phyloP scores from a whole-genome alignment of 352 stramenopile genomes.

The Globisporangium middletonii region DNA sequence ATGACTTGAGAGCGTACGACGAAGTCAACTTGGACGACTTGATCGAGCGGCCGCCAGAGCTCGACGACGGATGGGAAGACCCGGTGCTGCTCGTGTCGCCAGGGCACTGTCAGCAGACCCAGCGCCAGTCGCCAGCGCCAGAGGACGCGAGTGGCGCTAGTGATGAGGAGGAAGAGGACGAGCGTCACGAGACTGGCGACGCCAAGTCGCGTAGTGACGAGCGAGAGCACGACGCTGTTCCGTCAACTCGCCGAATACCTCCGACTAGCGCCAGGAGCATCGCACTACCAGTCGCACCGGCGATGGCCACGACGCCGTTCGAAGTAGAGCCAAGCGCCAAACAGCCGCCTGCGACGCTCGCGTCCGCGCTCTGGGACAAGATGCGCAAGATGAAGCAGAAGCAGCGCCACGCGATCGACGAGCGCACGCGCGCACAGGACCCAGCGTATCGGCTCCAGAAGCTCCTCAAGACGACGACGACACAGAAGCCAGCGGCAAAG shows the following conservation, averaged over 20 bases:
- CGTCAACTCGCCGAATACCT: too few species aligned
- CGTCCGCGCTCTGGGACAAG: constrained; percentile 53
- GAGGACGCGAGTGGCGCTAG: neutral
- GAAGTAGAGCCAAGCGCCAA: neutral
- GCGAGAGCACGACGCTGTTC: neutral
- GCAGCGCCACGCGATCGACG: constrained; percentile 26
- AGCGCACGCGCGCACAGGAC: constrained; percentile 37
- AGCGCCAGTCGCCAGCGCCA: neutral
- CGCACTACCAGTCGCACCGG: neutral
- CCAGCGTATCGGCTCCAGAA: constrained; percentile 54
- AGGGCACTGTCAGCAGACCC: neutral
- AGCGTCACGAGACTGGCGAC: constrained; percentile 6
- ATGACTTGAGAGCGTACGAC: constrained; percentile 19
- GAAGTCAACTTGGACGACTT: constrained; percentile 56
- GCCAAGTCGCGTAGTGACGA: neutral
- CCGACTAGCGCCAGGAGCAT: neutral
- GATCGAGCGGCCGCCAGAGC: constrained; percentile 44
- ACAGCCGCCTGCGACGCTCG: constrained; percentile 26
- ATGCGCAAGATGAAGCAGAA: constrained; percentile 53
- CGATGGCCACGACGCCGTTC: neutral
- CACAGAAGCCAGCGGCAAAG: constrained; percentile 2
- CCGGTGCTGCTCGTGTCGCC: constrained; percentile 23
- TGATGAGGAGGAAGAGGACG: constrained; percentile 4
- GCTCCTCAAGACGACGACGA: constrained; percentile 35
- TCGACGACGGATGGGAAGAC: constrained; percentile 55